These are phyloP conservation scores for Geotrichum histeridarum DNA, from an alignment of 1,139 yeast genomes.

Conservation along the genomic window DNA sequence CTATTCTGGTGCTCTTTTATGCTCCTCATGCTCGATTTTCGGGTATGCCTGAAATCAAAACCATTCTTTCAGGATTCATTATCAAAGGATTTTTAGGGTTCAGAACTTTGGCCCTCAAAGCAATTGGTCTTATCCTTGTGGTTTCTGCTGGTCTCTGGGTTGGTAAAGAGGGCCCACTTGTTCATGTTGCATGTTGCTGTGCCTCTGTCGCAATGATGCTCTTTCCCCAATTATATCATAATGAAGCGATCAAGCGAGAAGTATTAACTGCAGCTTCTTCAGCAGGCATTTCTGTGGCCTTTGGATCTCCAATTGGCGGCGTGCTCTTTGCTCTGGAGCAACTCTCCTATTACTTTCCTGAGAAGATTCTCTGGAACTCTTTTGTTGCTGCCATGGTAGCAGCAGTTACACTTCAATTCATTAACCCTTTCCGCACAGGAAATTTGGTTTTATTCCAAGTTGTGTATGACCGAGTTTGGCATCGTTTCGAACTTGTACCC, in stretches of 20 bases:
- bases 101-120: slow-evolving; percentile 47
- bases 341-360: slow-evolving; percentile 57
- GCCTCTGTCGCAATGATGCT: slow-evolving; percentile 42
- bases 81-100: slow-evolving; percentile 45
- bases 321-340: slow-evolving; percentile 80
- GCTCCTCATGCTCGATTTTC: slow-evolving; percentile 52
- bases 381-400: slow-evolving; percentile 74
- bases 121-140: slow-evolving; percentile 53
- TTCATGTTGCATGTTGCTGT: slow-evolving; percentile 76
- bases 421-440: slow-evolving; percentile 55
- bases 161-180: slow-evolving; percentile 92
- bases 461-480: slow-evolving; percentile 68
- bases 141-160: slow-evolving; percentile 84
- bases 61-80: slow-evolving; percentile 34
- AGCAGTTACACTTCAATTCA: slow-evolving; percentile 57
- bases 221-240: slow-evolving; percentile 33
- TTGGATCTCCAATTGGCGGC: slow-evolving; percentile 93
- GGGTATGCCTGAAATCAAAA: slow-evolving; percentile 65
- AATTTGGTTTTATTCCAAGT: slow-evolving; percentile 61
- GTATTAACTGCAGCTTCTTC: slow-evolving; percentile 80
- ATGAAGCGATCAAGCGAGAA: slow-evolving; percentile 48
- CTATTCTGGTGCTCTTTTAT: slow-evolving; percentile 36
- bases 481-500: slow-evolving; percentile 62
- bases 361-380: slow-evolving; percentile 72
- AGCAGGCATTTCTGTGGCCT: slow-evolving; percentile 90